phyloP scores from a whole-genome alignment of 176 grass and related monocot species.

The Musa schizocarpa region DNA sequence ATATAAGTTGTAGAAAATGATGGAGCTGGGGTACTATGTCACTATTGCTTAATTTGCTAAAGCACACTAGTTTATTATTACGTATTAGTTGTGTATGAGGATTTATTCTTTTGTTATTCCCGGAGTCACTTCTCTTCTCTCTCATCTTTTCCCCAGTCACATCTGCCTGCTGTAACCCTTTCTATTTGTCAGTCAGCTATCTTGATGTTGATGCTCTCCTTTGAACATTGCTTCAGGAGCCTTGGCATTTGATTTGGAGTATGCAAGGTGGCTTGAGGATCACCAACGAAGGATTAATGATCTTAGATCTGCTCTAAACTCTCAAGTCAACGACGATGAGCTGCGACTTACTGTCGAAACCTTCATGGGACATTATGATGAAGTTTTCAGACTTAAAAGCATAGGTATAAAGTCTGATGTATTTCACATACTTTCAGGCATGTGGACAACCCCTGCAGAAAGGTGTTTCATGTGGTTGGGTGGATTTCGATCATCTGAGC shows the following conservation, averaged over 20 bases:
- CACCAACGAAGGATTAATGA: slow-evolving; percentile 67
- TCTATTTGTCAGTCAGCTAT: neutral
- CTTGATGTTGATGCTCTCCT: neutral
- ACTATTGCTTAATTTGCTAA: too few species aligned
- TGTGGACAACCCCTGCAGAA: slow-evolving; percentile 86
- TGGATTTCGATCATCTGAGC: slow-evolving; percentile 75
- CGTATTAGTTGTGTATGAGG: too few species aligned
- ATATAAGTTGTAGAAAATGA: too few species aligned
- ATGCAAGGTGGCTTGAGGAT: slow-evolving; percentile 82
- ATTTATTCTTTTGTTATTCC: too few species aligned
- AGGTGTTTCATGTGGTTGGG: slow-evolving; percentile 98
- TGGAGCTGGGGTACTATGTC: too few species aligned
- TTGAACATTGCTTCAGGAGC: slow-evolving; percentile 22
- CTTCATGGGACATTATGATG: slow-evolving; percentile 58
- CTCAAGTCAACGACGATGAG: slow-evolving; percentile 48
- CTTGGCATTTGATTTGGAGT: slow-evolving; percentile 69
- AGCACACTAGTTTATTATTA: too few species aligned
- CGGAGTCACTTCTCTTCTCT: neutral
- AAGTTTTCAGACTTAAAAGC: slow-evolving; percentile 65
- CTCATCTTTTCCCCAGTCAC: neutral
- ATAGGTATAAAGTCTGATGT: slow-evolving; percentile 52
- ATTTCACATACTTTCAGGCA: slow-evolving; percentile 84
- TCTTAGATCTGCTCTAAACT: slow-evolving; percentile 48
- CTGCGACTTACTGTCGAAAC: slow-evolving; percentile 51
- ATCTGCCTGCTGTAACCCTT: neutral